These are phyloP conservation scores for Lonicera japonica DNA, from an alignment of 129 eudicot genomes.

Conservation along the genomic window DNA sequence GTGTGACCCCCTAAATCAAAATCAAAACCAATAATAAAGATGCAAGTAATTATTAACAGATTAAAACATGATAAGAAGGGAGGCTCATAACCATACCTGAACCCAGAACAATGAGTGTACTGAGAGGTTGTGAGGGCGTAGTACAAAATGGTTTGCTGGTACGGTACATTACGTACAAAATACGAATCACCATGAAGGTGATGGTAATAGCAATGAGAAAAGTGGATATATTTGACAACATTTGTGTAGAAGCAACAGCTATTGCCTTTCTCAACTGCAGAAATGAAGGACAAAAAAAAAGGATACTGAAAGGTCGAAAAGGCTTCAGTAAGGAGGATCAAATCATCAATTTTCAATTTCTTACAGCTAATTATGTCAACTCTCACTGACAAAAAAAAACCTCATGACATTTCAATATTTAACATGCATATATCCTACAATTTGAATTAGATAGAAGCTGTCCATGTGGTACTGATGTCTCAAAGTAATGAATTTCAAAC, in stretches of 20 bases:
- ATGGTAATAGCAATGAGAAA: conserved; percentile 23
- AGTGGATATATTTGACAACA: conserved; percentile 15
- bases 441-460: too few species aligned
- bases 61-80: neutral
- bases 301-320: neutral
- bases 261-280: neutral
- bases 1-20: conserved; percentile 71
- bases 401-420: too few species aligned
- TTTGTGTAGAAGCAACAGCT: conserved; percentile 4
- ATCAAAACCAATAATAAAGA: conserved; percentile 1
- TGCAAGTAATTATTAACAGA: neutral
- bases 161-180: conserved; percentile 43
- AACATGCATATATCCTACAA: too few species aligned
- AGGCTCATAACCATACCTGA: conserved; percentile 50
- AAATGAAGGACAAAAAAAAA: neutral
- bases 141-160: conserved; percentile 47
- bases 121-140: conserved; percentile 36
- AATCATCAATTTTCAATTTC: too few species aligned
- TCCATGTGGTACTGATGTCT: too few species aligned
- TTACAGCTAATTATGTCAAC: too few species aligned
- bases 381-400: too few species aligned
- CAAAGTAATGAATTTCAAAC: too few species aligned
- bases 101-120: conserved; percentile 83
- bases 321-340: too few species aligned
- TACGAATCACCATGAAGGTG: conserved; percentile 37